A percentile compares a stretch with the other conserved stretches of the same genome.
phyloP scores from a whole-genome alignment of 441 rosid genomes.

The Adansonia gregorii region DNA sequence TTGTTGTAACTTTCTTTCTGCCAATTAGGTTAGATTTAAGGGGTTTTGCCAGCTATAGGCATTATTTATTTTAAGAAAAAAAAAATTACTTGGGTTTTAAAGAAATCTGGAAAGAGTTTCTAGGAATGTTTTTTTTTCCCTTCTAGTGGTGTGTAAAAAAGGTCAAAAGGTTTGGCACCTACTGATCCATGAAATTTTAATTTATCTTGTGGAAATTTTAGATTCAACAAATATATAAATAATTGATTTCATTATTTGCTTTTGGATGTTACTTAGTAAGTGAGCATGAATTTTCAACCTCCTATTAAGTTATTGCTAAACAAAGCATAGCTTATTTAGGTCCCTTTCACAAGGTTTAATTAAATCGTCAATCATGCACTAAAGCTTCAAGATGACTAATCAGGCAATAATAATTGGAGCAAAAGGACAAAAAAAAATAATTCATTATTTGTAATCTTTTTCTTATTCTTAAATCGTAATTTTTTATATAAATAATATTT shows the following conservation, averaged over 20 bases:
- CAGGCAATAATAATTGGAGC: not conserved
- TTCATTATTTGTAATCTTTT: too few relatives aligned
- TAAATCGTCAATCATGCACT: not conserved
- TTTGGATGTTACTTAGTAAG: not conserved
- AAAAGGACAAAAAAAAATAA: not conserved
- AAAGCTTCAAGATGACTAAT: not conserved
- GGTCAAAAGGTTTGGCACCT: slow-evolving; percentile 42
- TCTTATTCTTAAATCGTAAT: too few relatives aligned
- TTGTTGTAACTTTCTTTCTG: slow-evolving; percentile 37
- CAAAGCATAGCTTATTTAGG: not conserved
- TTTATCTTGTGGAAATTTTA: not conserved
- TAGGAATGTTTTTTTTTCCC: slow-evolving; percentile 40
- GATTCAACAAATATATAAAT: not conserved
- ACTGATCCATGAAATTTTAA: not conserved
- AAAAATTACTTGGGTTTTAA: slow-evolving; percentile 15
- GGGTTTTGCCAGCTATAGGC: slow-evolving; percentile 47
- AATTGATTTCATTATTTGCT: slow-evolving; percentile 1
- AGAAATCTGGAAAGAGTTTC: slow-evolving; percentile 27
- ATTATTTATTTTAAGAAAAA: slow-evolving; percentile 25
- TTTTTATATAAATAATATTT: not conserved
- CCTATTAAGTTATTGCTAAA: not conserved
- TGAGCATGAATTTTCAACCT: not conserved
- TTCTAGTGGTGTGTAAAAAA: slow-evolving; percentile 33
- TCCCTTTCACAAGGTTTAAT: not conserved
- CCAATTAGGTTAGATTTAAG: slow-evolving; percentile 28